phyloP scores from a whole-genome alignment of 441 rosid genomes.

The Erodium trifolium region DNA sequence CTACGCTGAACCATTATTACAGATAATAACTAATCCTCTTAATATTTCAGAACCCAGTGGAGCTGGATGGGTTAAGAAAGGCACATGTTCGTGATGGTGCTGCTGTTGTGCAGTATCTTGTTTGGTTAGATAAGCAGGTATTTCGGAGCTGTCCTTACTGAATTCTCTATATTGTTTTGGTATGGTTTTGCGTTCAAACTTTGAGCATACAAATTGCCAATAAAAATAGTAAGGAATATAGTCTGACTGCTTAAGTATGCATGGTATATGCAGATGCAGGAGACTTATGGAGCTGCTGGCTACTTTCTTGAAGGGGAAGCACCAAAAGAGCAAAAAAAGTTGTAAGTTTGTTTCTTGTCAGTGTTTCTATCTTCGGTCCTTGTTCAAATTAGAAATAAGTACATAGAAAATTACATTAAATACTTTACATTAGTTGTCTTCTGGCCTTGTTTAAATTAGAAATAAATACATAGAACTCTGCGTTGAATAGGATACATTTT shows the following conservation, averaged over 20 bases:
- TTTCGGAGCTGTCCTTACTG: constrained; percentile 4
- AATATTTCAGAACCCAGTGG: constrained; percentile 62
- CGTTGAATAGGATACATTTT: too few species aligned
- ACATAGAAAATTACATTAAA: not conserved
- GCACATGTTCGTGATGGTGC: constrained; percentile 98
- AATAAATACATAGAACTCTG: too few species aligned
- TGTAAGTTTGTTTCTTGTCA: constrained; percentile 30
- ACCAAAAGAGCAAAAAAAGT: constrained; percentile 33
- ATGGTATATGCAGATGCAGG: constrained; percentile 64
- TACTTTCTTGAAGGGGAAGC: constrained; percentile 62
- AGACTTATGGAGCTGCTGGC: constrained; percentile 85
- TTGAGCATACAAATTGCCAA: not conserved
- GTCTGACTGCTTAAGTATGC: constrained; percentile 15
- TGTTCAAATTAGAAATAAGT: not conserved
- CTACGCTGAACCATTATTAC: not conserved
- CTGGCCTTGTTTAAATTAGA: too few species aligned
- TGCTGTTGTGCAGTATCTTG: constrained; percentile 95
- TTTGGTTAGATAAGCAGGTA: constrained; percentile 94
- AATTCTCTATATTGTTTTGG: constrained; percentile 6
- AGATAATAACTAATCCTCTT: constrained; percentile 12
- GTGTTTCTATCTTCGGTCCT: not conserved
- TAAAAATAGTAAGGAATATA: constrained; percentile 12
- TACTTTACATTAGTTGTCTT: not conserved
- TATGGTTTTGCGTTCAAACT: not conserved
- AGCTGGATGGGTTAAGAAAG: constrained; percentile 78